Base-by-base conservation (phyloP, 2,329 filamentous ascomycete species). In the Dissoconium aciculare region DNA sequence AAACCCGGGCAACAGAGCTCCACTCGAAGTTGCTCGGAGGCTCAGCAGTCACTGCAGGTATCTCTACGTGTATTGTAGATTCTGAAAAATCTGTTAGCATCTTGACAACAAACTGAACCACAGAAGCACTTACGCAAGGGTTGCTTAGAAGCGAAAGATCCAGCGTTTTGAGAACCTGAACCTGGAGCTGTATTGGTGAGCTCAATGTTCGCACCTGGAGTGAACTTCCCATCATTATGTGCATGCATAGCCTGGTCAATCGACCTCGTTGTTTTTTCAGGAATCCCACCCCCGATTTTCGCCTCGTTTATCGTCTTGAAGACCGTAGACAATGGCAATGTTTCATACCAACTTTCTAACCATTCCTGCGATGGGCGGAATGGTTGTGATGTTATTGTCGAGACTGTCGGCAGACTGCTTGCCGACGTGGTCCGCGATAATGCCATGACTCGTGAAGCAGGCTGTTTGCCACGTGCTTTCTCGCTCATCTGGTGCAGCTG, bases 401-500 rank as follows among this genome's bases (percentile, higher is more conserved):
- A 74, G 69, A 46, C 76, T 64, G 44, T 73, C 74, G 35, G 66
- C 71, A 94, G 64, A 47, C 83, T 93, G 1, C 80, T 80, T 15
- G 76, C 81, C 11, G 45, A 49, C 54, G 84, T 91, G 50, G 89
- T 93, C 49, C 93, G 84, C 25, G 46, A 50, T 3, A 41, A 8
- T 23, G 8, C 37, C 10, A 39, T 36, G 12, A 28, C 33, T 11
- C 87, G 68, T 1, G 85, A 93, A 52, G 9, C 83, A 15, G 87
- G 89, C 74, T 92, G 83, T 56, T 98, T 98, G 5, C 89, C 89
- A 29, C 89, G 68, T 11, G 89, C 89, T 54, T 95, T 98, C 56
- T 95, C 89, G 12, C 87, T 94, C 81, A 95, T 84, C 34, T 82
- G 71, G 16, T 92, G 15, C 8, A 27, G 36, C 19, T 30, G 24